phyloP scores from a whole-genome alignment of 2,329 filamentous ascomycete genomes.

The Xylariaceae sp. region DNA sequence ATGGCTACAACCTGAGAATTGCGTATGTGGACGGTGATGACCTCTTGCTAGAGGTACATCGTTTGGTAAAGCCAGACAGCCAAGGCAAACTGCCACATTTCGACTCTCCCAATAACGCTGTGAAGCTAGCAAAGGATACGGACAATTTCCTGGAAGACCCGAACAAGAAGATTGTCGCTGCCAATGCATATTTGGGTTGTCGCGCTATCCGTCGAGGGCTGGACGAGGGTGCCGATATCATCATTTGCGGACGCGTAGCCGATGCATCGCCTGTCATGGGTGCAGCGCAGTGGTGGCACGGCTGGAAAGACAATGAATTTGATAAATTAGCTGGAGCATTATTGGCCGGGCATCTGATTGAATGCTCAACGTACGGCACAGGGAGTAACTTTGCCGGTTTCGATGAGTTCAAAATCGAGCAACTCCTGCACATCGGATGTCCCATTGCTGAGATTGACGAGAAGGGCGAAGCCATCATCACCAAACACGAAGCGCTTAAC shows the following conservation, averaged over 20 bases:
- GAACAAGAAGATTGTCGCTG: conserved; percentile 32
- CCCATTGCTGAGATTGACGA: conserved; percentile 37
- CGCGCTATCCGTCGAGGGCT: conserved; percentile 44
- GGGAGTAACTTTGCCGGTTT: conserved; percentile 54
- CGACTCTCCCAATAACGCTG: conserved; percentile 31
- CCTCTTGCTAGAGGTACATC: conserved; percentile 31
- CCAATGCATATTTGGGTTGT: conserved; percentile 51
- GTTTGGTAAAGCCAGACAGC: conserved; percentile 16
- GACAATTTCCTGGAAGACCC: conserved; percentile 29
- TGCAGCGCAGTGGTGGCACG: conserved; percentile 53
- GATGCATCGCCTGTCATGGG: conserved; percentile 53
- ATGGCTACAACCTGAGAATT: conserved; percentile 19
- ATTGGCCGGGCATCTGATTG: conserved; percentile 51
- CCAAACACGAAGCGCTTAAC: conserved; percentile 31
- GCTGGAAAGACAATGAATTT: conserved; percentile 44
- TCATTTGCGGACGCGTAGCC: conserved; percentile 46
- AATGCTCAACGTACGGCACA: conserved; percentile 51
- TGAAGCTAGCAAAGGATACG: conserved; percentile 38
- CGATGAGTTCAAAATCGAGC: conserved; percentile 33
- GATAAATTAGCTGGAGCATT: conserved; percentile 48
- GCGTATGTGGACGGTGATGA: conserved; percentile 30
- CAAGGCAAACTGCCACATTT: conserved; percentile 31
- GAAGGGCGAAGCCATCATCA: conserved; percentile 33
- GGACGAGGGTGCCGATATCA: conserved; percentile 41
- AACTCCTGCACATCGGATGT: conserved; percentile 32